Conservation (phyloP, 352 stramenopile genomes). For the Pythium scleroteichum region DNA sequence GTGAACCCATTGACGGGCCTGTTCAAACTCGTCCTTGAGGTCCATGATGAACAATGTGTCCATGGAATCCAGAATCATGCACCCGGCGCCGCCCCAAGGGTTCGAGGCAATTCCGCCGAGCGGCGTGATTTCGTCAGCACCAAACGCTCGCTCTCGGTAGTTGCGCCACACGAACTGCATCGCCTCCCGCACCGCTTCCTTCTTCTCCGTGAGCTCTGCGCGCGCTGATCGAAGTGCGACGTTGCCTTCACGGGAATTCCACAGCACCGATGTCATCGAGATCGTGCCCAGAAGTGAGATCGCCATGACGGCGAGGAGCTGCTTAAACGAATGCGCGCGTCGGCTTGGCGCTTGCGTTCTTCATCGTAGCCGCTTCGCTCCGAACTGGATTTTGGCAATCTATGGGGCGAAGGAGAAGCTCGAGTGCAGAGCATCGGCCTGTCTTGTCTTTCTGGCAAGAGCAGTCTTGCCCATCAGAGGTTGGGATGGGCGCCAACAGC, state of each 20-base stretch:
- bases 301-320: constrained; percentile 5
- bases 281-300: not conserved
- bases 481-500: too few relatives aligned
- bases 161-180: constrained; percentile 83
- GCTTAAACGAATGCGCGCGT: not conserved
- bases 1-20: constrained; percentile 86
- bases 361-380: not conserved
- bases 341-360: not conserved
- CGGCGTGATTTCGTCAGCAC: constrained; percentile 94
- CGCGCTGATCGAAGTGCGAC: not conserved
- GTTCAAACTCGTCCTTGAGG: constrained; percentile 86
- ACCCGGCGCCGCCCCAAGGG: constrained; percentile 87
- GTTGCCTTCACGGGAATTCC: not conserved
- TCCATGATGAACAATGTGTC: constrained; percentile 97
- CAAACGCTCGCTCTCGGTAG: constrained; percentile 95
- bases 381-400: too few relatives aligned
- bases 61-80: constrained; percentile 94
- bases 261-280: constrained; percentile 4
- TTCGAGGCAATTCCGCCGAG: constrained; percentile 51
- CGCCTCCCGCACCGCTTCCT: constrained; percentile 41
- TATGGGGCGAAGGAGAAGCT: too few relatives aligned
- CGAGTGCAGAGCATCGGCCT: too few relatives aligned
- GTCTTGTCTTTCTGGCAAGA: too few relatives aligned
- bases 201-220: constrained; percentile 41
- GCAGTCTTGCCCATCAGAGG: too few relatives aligned